Percentiles rank a stretch among this genome's conserved stretches.
Evolutionary conservation across 2,329 filamentous ascomycete genomes (phyloP).

Genomic region (Botryotinia convoluta): DNA sequence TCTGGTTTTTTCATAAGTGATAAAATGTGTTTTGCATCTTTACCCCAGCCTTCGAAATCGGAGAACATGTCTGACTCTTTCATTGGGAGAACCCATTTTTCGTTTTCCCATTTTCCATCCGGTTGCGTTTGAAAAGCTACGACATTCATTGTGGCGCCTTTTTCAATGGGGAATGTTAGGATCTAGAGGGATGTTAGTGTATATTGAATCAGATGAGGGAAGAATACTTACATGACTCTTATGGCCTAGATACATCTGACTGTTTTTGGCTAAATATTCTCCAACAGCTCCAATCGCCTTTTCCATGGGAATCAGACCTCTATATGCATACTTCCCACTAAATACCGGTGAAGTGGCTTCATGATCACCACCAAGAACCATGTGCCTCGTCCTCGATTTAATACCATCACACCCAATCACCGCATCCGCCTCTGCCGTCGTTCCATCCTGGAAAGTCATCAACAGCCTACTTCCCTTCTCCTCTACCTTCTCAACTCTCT

Average conservation of each 20-base stretch:
- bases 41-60: slow-evolving; percentile 42
- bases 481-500: slow-evolving; percentile 39
- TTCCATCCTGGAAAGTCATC: slow-evolving; percentile 46
- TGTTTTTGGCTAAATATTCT: slow-evolving; percentile 45
- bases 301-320: slow-evolving; percentile 58
- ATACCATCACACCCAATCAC: slow-evolving; percentile 24
- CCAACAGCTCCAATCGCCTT: slow-evolving; percentile 48
- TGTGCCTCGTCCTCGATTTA: slow-evolving; percentile 50
- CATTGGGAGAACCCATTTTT: slow-evolving; percentile 43
- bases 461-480: slow-evolving; percentile 32
- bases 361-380: slow-evolving; percentile 49
- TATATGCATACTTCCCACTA: slow-evolving; percentile 57
- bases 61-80: slow-evolving; percentile 40
- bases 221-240: slow-evolving; percentile 55
- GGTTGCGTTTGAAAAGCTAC: slow-evolving; percentile 35
- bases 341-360: slow-evolving; percentile 49
- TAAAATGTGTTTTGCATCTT: slow-evolving; percentile 39
- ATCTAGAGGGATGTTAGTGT: background rate
- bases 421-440: slow-evolving; percentile 33
- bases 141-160: slow-evolving; percentile 56
- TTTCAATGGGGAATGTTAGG: slow-evolving; percentile 42
- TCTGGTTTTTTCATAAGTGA: slow-evolving; percentile 42
- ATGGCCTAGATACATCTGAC: slow-evolving; percentile 55
- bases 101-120: slow-evolving; percentile 40
- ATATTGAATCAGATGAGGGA: slow-evolving; percentile 46